Percentiles rank a stretch among this genome's conserved stretches.
Evolutionary conservation across 2,329 filamentous ascomycete species (phyloP).

Genomic region (Chlorencoelia australis): DNA sequence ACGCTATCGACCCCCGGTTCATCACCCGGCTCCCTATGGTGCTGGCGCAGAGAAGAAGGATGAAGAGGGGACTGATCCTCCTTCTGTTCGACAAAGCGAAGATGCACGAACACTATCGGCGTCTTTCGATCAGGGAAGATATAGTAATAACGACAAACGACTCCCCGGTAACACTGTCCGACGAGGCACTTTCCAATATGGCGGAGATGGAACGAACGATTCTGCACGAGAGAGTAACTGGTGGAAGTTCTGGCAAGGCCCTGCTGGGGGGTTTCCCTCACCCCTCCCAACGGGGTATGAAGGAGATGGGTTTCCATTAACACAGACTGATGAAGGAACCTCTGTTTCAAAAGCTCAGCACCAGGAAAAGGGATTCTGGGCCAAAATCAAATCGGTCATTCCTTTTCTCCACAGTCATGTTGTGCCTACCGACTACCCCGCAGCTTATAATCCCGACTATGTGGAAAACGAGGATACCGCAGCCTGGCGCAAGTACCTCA

Average conservation of each 20-base stretch:
- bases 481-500: constrained; percentile 78
- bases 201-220: constrained; percentile 14
- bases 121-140: background rate
- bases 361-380: constrained; percentile 39
- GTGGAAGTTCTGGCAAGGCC: constrained; percentile 57
- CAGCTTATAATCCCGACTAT: constrained; percentile 51
- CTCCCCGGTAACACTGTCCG: constrained; percentile 21
- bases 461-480: constrained; percentile 51
- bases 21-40: constrained; percentile 11
- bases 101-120: constrained; percentile 4
- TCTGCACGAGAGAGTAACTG: constrained; percentile 28
- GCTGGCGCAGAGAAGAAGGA: constrained; percentile 11
- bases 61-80: constrained; percentile 5
- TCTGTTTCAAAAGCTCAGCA: constrained; percentile 10
- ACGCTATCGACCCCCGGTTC: constrained; percentile 14
- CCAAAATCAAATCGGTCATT: constrained; percentile 39
- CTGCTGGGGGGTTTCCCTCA: constrained; percentile 49
- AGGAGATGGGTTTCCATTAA: constrained; percentile 31
- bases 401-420: constrained; percentile 33
- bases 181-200: constrained; percentile 11
- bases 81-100: constrained; percentile 7
- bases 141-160: constrained; percentile 1
- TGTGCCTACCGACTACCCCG: constrained; percentile 41
- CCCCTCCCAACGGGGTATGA: constrained; percentile 49
- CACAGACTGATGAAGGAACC: constrained; percentile 24